These are phyloP conservation scores for Saksenaea vasiformis DNA, from an alignment of 371 early-diverging fungal species.

Conservation along the genomic window DNA sequence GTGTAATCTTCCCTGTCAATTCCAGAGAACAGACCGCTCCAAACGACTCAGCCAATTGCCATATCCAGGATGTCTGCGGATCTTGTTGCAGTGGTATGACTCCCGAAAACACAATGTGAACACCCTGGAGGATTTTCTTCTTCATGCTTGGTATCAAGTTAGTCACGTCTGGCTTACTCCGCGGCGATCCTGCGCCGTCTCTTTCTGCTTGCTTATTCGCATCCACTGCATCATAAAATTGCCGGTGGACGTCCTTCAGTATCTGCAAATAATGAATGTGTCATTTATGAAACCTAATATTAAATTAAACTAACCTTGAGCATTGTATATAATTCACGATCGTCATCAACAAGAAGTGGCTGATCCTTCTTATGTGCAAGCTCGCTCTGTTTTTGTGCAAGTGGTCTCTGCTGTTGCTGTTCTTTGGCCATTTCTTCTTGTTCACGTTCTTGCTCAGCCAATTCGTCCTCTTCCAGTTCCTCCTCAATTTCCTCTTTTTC, in stretches of 20 bases:
- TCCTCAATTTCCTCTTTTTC: conserved; percentile 10
- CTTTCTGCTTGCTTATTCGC: not conserved
- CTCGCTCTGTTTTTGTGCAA: conserved; percentile 30
- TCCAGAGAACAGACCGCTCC: conserved; percentile 69
- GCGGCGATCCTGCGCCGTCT: conserved; percentile 16
- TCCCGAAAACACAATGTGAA: conserved; percentile 57
- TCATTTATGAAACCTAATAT: not conserved
- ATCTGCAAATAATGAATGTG: conserved; percentile 30
- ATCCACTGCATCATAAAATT: conserved; percentile 52
- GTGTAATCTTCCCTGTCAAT: conserved; percentile 66
- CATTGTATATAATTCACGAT: conserved; percentile 54
- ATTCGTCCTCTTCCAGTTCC: conserved; percentile 11
- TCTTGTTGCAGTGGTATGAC: conserved; percentile 55
- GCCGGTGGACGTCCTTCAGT: conserved; percentile 52
- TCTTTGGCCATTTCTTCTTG: conserved; percentile 27
- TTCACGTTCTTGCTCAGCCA: conserved; percentile 23
- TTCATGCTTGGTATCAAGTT: conserved; percentile 56
- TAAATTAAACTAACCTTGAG: conserved; percentile 37
- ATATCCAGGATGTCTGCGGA: conserved; percentile 61
- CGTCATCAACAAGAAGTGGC: conserved; percentile 53
- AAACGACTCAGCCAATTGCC: conserved; percentile 71
- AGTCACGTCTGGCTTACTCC: conserved; percentile 47
- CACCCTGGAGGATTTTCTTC: conserved; percentile 43
- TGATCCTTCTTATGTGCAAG: conserved; percentile 18
- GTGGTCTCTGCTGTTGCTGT: conserved; percentile 22